phyloP scores from a whole-genome alignment of 108 stramenopile genomes.

The Aurantiochytrium sp. region DNA sequence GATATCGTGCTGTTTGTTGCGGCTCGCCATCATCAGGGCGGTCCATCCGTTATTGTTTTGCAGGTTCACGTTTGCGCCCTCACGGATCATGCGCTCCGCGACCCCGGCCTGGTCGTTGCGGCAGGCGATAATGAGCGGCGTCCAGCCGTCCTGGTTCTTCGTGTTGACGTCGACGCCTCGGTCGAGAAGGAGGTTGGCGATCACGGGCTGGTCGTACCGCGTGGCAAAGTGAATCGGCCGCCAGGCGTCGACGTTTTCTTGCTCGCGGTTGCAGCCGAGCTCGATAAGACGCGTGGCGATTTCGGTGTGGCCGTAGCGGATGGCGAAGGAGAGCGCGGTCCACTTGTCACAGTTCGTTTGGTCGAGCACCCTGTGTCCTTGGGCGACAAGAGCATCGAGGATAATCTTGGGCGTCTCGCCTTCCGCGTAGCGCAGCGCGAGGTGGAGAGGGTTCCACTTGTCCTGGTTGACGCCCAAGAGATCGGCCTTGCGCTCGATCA shows the following conservation, averaged over 20 bases:
- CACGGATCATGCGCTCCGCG: background rate
- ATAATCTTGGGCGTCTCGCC: background rate
- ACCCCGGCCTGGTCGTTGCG: background rate
- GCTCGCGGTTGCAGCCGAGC: background rate
- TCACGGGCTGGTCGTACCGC: background rate
- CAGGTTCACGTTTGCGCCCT: background rate
- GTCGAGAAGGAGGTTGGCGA: background rate
- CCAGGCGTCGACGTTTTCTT: background rate
- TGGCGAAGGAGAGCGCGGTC: background rate
- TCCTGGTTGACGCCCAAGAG: background rate
- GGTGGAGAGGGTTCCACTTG: background rate
- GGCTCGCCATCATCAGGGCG: slow-evolving; percentile 9
- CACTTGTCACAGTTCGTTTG: background rate
- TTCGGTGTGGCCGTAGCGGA: background rate
- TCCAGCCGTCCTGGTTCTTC: background rate
- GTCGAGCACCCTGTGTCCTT: background rate
- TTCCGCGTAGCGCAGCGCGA: background rate
- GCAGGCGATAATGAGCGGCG: background rate
- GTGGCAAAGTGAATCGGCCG: background rate
- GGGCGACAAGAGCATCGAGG: background rate
- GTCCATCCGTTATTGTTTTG: background rate
- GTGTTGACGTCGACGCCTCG: background rate
- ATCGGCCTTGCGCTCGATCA: background rate
- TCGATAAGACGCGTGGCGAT: background rate
- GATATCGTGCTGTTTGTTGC: background rate